Evolutionary conservation across 495 filamentous ascomycete species (phyloP).

Genomic region (Trypethelium eluteriae): DNA sequence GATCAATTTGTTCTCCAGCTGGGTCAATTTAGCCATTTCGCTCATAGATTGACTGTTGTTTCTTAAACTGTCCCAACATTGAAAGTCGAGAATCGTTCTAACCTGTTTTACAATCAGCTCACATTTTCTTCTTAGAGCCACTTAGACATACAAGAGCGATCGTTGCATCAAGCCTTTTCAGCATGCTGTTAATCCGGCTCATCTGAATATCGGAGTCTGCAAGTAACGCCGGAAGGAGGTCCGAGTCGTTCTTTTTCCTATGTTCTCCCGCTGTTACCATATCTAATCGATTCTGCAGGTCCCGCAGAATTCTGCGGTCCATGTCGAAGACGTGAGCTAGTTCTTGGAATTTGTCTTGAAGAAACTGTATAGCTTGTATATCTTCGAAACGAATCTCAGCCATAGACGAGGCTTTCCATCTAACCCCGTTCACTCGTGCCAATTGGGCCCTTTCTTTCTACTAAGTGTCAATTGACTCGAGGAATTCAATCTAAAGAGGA

Average conservation of each 20-base stretch:
- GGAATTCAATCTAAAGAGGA: not conserved
- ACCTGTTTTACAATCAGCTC: not conserved
- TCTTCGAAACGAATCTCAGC: not conserved
- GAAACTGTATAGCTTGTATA: not conserved
- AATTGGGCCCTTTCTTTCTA: not conserved
- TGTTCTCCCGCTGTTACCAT: not conserved
- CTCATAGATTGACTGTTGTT: not conserved
- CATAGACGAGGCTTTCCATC: not conserved
- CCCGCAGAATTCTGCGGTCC: not conserved
- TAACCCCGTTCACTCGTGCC: not conserved
- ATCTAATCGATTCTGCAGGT: not conserved
- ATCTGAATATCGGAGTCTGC: not conserved
- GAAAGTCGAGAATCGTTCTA: slow-evolving; percentile 4
- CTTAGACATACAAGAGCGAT: not conserved
- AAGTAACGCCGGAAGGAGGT: not conserved
- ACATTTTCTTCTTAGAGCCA: not conserved
- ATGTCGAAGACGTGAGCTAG: slow-evolving; percentile 3
- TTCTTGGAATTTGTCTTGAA: not conserved
- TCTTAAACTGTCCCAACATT: not conserved
- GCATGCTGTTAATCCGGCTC: not conserved
- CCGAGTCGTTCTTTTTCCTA: not conserved
- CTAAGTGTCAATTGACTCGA: not conserved
- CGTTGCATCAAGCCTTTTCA: slow-evolving; percentile 1
- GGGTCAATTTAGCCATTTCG: not conserved
- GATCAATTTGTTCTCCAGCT: not conserved